These are phyloP conservation scores for Podaxis rugospora DNA, from an alignment of 768 basidiomycete species.

Conservation along the genomic window DNA sequence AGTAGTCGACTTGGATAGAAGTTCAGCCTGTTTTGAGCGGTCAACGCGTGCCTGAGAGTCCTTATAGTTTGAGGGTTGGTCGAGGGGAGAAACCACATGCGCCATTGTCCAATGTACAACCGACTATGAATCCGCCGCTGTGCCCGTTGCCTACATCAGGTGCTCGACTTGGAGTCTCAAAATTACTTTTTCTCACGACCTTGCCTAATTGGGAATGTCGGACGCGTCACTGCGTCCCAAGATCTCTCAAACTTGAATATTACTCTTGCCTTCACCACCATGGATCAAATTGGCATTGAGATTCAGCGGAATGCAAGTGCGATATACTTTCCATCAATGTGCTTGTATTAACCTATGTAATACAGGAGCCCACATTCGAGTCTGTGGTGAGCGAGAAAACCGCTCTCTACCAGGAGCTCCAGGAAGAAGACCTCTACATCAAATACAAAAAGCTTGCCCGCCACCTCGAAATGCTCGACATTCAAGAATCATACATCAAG, in stretches of 20 bases:
- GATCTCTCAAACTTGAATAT: conserved; percentile 16
- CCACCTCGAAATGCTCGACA: conserved; percentile 92
- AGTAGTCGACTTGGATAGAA: conserved; percentile 82
- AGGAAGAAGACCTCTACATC: conserved; percentile 91
- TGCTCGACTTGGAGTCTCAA: neutral
- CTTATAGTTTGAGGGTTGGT: conserved; percentile 96
- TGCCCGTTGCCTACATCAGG: neutral
- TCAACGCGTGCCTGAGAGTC: conserved; percentile 86
- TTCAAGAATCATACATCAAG: conserved; percentile 95
- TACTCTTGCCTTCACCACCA: conserved; percentile 30
- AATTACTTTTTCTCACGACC: conserved; percentile 8
- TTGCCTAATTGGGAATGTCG: conserved; percentile 30
- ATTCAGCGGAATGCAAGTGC: conserved; percentile 68
- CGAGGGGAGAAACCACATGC: conserved; percentile 78
- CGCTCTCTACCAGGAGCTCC: conserved; percentile 79
- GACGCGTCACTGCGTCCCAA: conserved; percentile 44
- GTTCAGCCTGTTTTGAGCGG: conserved; percentile 70
- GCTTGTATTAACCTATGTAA: neutral
- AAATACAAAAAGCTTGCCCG: conserved; percentile 96
- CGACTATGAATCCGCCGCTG: conserved; percentile 5
- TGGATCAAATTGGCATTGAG: conserved; percentile 91
- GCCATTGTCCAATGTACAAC: conserved; percentile 49
- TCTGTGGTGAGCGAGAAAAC: conserved; percentile 87
- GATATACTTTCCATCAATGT: neutral
- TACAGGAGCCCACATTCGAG: conserved; percentile 89